phyloP scores from a whole-genome alignment of 306 rosid genomes.

The Fagus crenata region DNA sequence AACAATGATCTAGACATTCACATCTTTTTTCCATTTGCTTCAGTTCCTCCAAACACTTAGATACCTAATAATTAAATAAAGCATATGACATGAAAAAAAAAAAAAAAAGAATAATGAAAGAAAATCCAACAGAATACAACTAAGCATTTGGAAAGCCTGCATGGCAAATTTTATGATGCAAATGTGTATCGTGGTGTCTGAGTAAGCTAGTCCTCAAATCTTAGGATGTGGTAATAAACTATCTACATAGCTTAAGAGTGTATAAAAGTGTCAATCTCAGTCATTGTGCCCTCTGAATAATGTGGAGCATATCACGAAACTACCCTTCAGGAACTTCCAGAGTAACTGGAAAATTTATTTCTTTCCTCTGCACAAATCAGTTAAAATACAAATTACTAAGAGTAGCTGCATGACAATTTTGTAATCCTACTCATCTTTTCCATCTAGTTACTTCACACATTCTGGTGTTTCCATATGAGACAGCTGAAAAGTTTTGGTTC shows the following conservation, averaged over 20 bases:
- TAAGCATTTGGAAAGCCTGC: background rate
- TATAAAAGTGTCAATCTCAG: background rate
- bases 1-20: slow-evolving; percentile 25
- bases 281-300: background rate
- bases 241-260: no score
- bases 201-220: background rate
- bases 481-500: background rate
- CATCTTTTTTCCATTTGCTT: slow-evolving; percentile 57
- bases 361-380: background rate
- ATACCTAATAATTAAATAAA: slow-evolving; percentile 48
- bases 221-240: no score
- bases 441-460: background rate
- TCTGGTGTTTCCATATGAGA: background rate
- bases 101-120: background rate
- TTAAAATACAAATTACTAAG: background rate
- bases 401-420: background rate
- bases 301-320: background rate
- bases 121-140: background rate
- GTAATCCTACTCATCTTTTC: background rate
- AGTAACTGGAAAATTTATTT: background rate
- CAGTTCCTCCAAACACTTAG: slow-evolving; percentile 73
- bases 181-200: no score
- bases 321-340: background rate
- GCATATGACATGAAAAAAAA: background rate
- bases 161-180: no score